Evolutionary conservation across 78 protist species (phyloP), one percentile per base, ranked within the genome.

Genomic region (Monosiga brevicollis): DNA sequence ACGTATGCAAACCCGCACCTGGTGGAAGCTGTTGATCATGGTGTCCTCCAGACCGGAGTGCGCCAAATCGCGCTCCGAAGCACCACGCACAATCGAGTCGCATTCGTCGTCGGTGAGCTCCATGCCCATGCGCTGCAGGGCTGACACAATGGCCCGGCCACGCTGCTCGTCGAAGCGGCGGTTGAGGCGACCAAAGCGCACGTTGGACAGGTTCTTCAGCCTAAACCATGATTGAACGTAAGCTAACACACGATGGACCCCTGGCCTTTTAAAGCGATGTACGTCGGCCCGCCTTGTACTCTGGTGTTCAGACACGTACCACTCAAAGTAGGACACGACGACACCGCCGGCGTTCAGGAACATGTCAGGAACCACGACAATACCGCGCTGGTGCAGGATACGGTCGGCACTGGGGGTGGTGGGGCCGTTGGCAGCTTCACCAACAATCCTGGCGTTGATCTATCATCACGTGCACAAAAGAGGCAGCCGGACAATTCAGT

Each of bases 271-370:
- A n/a, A n/a, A n/a, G n/a, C n/a, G n/a, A n/a, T 15, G 62, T 49
- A 15, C 15, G 62, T 49, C 29, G 6, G 62, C 15, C 29, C 15
- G 62, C 15, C 29, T 15, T 49, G 62, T 49, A 15, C 6, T 49
- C 6, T 6, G 62, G 62, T 6, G 62, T 49, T 6, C 6, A 20
- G 62, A 15, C 62, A 49, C 62, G 62, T 15, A 49, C 96, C 96
- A 93, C 83, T 93, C 96, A 72, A 93, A 93, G 86, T 93, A 93
- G 22, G 94, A 91, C 34, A 91, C 96, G 84, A 92, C 91, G 84
- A 93, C 96, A 93, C 96, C 94, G 78, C 96, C 96, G 76, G 96
- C 93, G 74, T 93, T 93, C 75, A 87, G 80, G 38, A 86, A 73
- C 42, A 93, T 49, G 80, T 93, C 96, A 80, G 96, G 96, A 38